Conservation (phyloP, 805 yeast genomes). For the Candida ovalis region DNA sequence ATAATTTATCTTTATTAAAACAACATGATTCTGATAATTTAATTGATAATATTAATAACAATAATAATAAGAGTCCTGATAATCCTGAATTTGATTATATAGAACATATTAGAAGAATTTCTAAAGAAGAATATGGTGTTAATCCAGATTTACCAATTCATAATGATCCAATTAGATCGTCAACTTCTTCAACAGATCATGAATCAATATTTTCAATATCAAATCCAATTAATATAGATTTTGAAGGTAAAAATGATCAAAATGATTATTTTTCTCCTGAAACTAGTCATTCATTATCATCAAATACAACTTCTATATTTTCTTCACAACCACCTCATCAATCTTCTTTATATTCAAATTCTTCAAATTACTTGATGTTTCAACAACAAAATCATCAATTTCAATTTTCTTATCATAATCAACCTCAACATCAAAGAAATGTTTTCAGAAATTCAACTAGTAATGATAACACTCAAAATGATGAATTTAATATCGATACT, state of each 20-base stretch:
- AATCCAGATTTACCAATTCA: conserved; percentile 19
- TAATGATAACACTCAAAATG: conserved; percentile 4
- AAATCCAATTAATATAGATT: conserved; percentile 26
- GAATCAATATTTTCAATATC: conserved; percentile 15
- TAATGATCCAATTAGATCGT: conserved; percentile 2
- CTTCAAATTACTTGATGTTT: conserved; percentile 2
- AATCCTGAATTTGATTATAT: conserved; percentile 34
- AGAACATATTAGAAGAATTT: conserved; percentile 34
- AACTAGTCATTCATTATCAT: conserved; percentile 24
- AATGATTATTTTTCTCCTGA: conserved; percentile 25
- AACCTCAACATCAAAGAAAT: conserved; percentile 5
- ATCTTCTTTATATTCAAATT: conserved; percentile 7
- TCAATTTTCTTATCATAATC: conserved; percentile 3
- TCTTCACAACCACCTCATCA: conserved; percentile 8
- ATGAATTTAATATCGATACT: conserved; percentile 30
- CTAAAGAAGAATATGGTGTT: conserved; percentile 32
- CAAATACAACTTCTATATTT: conserved; percentile 22
- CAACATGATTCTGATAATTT: conserved; percentile 16
- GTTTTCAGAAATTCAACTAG: not conserved
- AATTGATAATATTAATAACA: conserved; percentile 2
- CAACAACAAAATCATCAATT: conserved; percentile 1
- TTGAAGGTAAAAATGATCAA: conserved; percentile 13
- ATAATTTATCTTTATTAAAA: conserved; percentile 16
- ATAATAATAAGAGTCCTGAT: conserved; percentile 16
- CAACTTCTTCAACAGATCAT: conserved; percentile 10